Conservation (phyloP, 2,329 filamentous ascomycete genomes). For the Ascochyta clinopodiicola region DNA sequence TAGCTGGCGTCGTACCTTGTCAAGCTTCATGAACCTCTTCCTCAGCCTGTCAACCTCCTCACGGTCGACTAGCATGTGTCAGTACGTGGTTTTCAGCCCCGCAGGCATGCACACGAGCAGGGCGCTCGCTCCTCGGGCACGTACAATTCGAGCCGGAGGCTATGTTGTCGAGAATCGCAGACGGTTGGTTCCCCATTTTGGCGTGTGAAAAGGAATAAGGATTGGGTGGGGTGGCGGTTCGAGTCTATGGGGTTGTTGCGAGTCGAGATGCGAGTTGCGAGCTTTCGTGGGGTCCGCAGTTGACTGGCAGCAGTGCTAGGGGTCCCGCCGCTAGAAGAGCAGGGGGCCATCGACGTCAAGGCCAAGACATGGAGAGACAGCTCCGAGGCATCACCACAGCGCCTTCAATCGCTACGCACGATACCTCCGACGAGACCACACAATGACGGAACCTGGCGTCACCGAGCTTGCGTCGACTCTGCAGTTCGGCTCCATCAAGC, state of each 20-base stretch:
- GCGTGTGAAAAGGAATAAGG: slow-evolving; percentile 24
- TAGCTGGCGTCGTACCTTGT: slow-evolving; percentile 72
- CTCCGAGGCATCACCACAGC: slow-evolving; percentile 9
- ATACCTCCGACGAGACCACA: background rate
- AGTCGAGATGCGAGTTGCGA: slow-evolving; percentile 8
- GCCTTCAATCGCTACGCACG: background rate
- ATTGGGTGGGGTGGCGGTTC: slow-evolving; percentile 17
- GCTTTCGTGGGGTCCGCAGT: slow-evolving; percentile 28
- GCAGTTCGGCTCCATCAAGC: slow-evolving; percentile 80
- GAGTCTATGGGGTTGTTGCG: slow-evolving; percentile 21
- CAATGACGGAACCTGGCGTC: slow-evolving; percentile 12
- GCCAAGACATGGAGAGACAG: slow-evolving; percentile 30
- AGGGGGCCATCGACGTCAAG: slow-evolving; percentile 30
- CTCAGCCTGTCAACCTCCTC: slow-evolving; percentile 95
- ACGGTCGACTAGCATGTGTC: slow-evolving; percentile 74
- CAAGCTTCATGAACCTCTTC: slow-evolving; percentile 99
- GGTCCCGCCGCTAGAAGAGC: slow-evolving; percentile 23
- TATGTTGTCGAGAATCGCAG: slow-evolving; percentile 87
- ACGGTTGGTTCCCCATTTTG: slow-evolving; percentile 63
- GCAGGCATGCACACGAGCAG: slow-evolving; percentile 31
- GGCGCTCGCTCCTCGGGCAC: slow-evolving; percentile 38
- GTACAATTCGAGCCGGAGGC: slow-evolving; percentile 96
- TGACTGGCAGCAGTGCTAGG: slow-evolving; percentile 17
- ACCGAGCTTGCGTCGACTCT: slow-evolving; percentile 76
- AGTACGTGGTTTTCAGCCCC: slow-evolving; percentile 40